Base-by-base conservation (phyloP, 768 basidiomycete genomes). In the Rhizopogon vesiculosus region DNA sequence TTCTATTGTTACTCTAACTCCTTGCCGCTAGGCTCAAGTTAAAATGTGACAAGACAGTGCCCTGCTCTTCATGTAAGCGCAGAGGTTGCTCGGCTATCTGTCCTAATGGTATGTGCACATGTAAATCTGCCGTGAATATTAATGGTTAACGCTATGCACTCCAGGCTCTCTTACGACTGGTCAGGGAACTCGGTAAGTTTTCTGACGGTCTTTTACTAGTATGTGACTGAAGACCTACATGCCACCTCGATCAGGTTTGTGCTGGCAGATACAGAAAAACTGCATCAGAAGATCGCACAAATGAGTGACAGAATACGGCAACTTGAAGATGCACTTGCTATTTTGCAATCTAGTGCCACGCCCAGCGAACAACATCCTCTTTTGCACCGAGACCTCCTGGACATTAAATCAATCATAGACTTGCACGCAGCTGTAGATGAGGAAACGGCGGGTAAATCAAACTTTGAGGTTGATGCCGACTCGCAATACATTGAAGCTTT, bases 61-160 rank as follows among this genome's bases (percentile, higher is more conserved):
- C 76, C 1, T 78, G 78, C 59, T 72, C 76, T 1, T 79, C 76
- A 5, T 86, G 88, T 67, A 87, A 83, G 64, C 81, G 88, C 42
- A 75, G 88, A 61, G 88, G 88, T 29, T 90, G 88, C 62, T 81
- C 84, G 5, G 84, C 84, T 10, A 90, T 91, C 53, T 91, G 89
- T 69, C 87, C 87, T 3, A 89, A 89, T 61, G 87, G 73, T 66
- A 57, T 33, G 7, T 35, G 3, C 19, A 15, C 28, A 7, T n/a
- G 16, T 12, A 5, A 18, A 28, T 53, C 15, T n/a, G 2, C 12
- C 19, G 25, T 16, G 10, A 39, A 52, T 13, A 12, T 15, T 6
- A 33, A 3, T 51, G 28, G 46, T 46, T 13, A 55, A 28, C 8
- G 6, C 31, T 25, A 51, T 48, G 28, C 10, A 19, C 18, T 29